phyloP scores from a whole-genome alignment of 2,329 filamentous ascomycete genomes.

The Claviceps monticola region DNA sequence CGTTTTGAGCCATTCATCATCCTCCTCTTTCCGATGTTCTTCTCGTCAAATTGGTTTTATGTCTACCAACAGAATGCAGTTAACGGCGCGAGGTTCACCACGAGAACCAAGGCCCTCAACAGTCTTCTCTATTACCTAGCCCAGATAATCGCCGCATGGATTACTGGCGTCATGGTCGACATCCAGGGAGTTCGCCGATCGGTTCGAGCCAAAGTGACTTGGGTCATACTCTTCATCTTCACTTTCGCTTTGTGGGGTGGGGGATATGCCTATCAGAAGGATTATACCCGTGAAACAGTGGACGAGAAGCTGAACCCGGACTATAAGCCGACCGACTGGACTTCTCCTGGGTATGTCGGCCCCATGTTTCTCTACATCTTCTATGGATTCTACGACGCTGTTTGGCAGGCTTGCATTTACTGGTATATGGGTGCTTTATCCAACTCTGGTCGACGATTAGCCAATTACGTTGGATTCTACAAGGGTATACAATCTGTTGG shows the following conservation, averaged over 20 bases:
- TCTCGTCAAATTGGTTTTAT: conserved; percentile 41
- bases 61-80: conserved; percentile 45
- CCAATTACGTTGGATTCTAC: conserved; percentile 75
- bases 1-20: conserved; percentile 57
- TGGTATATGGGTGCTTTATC: conserved; percentile 93
- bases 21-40: conserved; percentile 41
- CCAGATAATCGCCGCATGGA: conserved; percentile 38
- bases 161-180: conserved; percentile 33
- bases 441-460: conserved; percentile 83
- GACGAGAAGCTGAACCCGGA: conserved; percentile 12
- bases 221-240: conserved; percentile 47
- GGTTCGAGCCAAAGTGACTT: conserved; percentile 49
- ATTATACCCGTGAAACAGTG: conserved; percentile 28
- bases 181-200: conserved; percentile 74
- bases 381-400: conserved; percentile 79
- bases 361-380: conserved; percentile 85
- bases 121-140: conserved; percentile 41
- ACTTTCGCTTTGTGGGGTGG: conserved; percentile 75
- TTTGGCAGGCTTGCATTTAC: conserved; percentile 83
- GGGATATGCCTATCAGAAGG: conserved; percentile 62
- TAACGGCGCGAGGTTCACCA: conserved; percentile 40
- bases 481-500: conserved; percentile 68
- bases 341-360: conserved; percentile 44
- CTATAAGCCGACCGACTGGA: conserved; percentile 45
- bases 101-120: conserved; percentile 41